Evolutionary conservation across 2,329 filamentous ascomycete genomes (phyloP), one percentile per base, ranked within the genome.

Genomic region (Pyrenophora teres): DNA sequence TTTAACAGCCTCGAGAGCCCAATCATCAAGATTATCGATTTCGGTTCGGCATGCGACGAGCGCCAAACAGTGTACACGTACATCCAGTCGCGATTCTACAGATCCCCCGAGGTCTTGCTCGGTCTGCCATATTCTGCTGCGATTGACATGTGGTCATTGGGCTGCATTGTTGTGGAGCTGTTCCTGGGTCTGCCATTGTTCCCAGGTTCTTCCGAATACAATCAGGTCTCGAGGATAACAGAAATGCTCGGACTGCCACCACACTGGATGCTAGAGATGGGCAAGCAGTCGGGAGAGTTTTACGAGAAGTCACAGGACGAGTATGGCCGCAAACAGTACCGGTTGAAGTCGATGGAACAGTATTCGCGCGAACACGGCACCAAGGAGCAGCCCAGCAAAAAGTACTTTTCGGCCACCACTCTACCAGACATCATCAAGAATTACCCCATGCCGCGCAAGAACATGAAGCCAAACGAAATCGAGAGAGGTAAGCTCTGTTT

Each of bases 11-110:
- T 99, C 36, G 94, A 99, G 74, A 97, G 93, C 67, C 94, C 94
- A 3, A 97, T 99, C 63, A 99, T 99, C 82, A 99, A 99, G 76
- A 97, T 99, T 68, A 99, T 99, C 73, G 94, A 99, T 81, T 99
- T 99, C 71, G 94, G 94, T 37, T 99, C 94, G 32, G 94, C 94
- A 12, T 99, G 94, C 74, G 94, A 99, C 73, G 94, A 99, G 77
- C 87, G 94, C 43, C 94, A 99, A 74, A 99, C 94, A 0, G 94
- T 99, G 23, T 99, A 99, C 74, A 99, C 94, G 5, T 99, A 99
- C 73, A 99, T 99, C 55, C 94, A 99, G 74, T 99, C 94, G 8
- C 84, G 94, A 64, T 99, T 99, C 76, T 99, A 99, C 76, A 87
- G 94, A 59, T 99, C 94, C 0, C 94, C 94, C 1, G 94, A 99